Conservation (phyloP, 1,284 basidiomycete genomes). For the Paramarasmius palmivorus region DNA sequence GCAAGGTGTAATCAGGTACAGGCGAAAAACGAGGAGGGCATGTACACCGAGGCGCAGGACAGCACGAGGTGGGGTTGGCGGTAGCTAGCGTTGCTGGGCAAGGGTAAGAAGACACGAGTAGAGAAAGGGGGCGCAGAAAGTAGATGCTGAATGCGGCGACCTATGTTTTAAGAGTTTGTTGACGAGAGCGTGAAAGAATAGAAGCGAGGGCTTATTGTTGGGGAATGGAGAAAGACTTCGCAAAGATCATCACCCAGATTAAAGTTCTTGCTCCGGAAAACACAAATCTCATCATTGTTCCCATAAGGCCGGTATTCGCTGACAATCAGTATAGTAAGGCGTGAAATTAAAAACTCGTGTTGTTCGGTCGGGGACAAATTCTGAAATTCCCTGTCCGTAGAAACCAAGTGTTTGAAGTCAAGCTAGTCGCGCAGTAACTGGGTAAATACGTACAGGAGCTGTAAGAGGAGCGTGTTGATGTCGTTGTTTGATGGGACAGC, state of each 20-base stretch:
- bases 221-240: constrained; percentile 19
- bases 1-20: constrained; percentile 39
- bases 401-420: constrained; percentile 5
- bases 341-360: constrained; percentile 46
- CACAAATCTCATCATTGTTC: constrained; percentile 21
- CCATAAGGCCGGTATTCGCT: constrained; percentile 42
- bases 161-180: constrained; percentile 12
- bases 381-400: constrained; percentile 3
- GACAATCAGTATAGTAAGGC: constrained; percentile 30
- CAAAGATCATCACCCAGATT: constrained; percentile 4
- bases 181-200: constrained; percentile 15
- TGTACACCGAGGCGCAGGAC: constrained; percentile 40
- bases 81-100: constrained; percentile 36
- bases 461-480: too few species aligned
- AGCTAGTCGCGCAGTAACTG: background rate
- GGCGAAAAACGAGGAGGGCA: constrained; percentile 46
- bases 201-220: constrained; percentile 33
- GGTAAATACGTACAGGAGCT: background rate
- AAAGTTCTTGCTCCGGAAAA: constrained; percentile 29
- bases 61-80: constrained; percentile 47
- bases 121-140: constrained; percentile 16
- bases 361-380: constrained; percentile 1
- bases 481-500: too few species aligned
- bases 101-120: constrained; percentile 25
- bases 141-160: background rate